Evolutionary conservation across 2,329 filamentous ascomycete genomes (phyloP).

Genomic region (Zymoseptoria pseudotritici): DNA sequence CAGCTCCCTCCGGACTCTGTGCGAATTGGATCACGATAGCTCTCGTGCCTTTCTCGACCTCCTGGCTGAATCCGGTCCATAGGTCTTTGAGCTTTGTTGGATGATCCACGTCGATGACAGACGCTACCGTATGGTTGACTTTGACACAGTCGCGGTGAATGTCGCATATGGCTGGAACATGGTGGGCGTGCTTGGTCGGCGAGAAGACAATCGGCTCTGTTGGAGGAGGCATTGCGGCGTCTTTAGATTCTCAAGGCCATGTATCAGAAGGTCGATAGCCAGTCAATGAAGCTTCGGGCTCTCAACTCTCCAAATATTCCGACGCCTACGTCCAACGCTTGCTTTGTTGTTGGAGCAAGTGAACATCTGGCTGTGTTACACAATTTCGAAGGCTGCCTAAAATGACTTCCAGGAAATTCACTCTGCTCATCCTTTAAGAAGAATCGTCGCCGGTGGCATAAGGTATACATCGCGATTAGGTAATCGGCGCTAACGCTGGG

Average conservation of each 20-base stretch:
- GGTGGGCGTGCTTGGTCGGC: conserved; percentile 37
- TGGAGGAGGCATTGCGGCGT: conserved; percentile 6
- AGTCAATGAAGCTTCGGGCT: neutral
- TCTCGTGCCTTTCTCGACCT: conserved; percentile 40
- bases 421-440: neutral
- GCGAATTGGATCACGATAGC: conserved; percentile 40
- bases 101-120: conserved; percentile 45
- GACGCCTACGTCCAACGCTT: neutral
- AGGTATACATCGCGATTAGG: neutral
- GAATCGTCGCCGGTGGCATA: neutral
- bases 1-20: neutral
- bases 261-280: neutral
- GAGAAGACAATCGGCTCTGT: conserved; percentile 14
- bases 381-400: too few relatives aligned
- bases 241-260: too few relatives aligned
- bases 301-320: neutral
- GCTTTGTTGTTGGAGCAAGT: neutral
- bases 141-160: conserved; percentile 55
- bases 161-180: conserved; percentile 50
- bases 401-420: too few relatives aligned
- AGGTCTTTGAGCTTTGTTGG: conserved; percentile 40
- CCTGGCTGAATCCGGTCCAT: conserved; percentile 49
- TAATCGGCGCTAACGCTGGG: neutral
- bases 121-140: conserved; percentile 49
- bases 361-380: too few relatives aligned